phyloP scores from a whole-genome alignment of 2,329 filamentous ascomycete species.

The Fusarium solani-melongenae region DNA sequence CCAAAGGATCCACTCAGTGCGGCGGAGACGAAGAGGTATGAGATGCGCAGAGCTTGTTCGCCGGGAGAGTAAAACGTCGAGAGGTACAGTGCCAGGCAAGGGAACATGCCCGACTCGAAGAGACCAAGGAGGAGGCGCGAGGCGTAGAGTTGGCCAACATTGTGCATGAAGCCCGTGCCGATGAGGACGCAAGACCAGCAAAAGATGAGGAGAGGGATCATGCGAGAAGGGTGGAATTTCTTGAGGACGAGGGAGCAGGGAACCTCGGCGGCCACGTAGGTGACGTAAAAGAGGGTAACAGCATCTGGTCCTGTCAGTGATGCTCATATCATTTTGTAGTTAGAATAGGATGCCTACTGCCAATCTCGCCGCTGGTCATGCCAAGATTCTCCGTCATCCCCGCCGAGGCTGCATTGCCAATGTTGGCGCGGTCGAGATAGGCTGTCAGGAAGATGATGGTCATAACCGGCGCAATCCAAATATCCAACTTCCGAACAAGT shows the following conservation, averaged over 20 bases:
- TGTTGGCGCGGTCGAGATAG: neutral
- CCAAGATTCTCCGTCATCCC: neutral
- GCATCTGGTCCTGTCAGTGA: neutral
- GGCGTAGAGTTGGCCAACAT: conserved; percentile 64
- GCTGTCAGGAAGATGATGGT: neutral
- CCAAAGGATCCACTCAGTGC: conserved; percentile 12
- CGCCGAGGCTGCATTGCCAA: neutral
- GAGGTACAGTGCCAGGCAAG: conserved; percentile 65
- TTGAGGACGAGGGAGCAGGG: conserved; percentile 23
- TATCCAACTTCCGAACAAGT: neutral
- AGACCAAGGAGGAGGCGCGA: conserved; percentile 68
- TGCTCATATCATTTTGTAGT: neutral
- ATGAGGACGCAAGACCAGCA: conserved; percentile 66
- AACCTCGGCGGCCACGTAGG: conserved; percentile 19
- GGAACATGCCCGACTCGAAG: conserved; percentile 70
- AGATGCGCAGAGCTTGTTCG: conserved; percentile 21
- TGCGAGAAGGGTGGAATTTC: conserved; percentile 6
- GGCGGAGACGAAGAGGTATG: conserved; percentile 16
- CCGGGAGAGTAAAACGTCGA: conserved; percentile 24
- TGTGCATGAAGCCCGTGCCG: conserved; percentile 67
- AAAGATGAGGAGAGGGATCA: conserved; percentile 31
- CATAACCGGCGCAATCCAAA: neutral
- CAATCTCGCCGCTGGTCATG: neutral
- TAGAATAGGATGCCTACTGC: neutral
- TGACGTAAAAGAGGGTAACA: conserved; percentile 9